Conservation (phyloP, 495 filamentous ascomycete species). For the Daldinia decipiens region DNA sequence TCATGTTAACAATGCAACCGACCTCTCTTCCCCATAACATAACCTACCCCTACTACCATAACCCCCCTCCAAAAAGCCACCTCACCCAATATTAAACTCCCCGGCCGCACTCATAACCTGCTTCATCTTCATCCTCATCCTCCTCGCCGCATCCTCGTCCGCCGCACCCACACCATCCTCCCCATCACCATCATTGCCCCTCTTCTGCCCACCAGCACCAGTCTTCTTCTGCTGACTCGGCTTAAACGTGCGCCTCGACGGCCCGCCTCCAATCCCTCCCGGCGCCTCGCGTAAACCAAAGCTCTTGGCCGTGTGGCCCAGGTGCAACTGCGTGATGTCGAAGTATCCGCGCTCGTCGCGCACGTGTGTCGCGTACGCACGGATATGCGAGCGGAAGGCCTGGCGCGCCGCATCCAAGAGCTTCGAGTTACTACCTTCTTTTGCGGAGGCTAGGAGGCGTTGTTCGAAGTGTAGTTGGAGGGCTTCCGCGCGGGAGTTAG, state of each 20-base stretch:
- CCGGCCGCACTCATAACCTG: constrained; percentile 75
- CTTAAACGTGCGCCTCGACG: constrained; percentile 52
- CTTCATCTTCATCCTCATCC: constrained; percentile 86
- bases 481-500: constrained; percentile 56
- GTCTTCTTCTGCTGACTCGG: constrained; percentile 32
- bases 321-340: constrained; percentile 86
- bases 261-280: constrained; percentile 72
- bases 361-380: constrained; percentile 95
- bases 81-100: constrained; percentile 89
- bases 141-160: constrained; percentile 71
- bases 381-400: constrained; percentile 89
- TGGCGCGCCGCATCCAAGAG: constrained; percentile 76
- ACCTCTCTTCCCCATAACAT: not conserved
- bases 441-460: constrained; percentile 53
- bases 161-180: constrained; percentile 53
- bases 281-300: constrained; percentile 91
- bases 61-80: too few relatives aligned
- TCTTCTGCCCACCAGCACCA: constrained; percentile 37
- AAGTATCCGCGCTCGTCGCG: constrained; percentile 83
- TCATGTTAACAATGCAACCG: not conserved
- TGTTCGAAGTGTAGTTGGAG: constrained; percentile 63
- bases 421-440: constrained; percentile 43
- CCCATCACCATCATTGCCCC: constrained; percentile 18
- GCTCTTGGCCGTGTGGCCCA: constrained; percentile 93
- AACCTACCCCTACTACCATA: too few relatives aligned